A percentile compares a stretch with the other conserved stretches of the same genome.
These are phyloP conservation scores for Pistacia integerrima DNA, from an alignment of 345 rosid species.

Conservation along the genomic window DNA sequence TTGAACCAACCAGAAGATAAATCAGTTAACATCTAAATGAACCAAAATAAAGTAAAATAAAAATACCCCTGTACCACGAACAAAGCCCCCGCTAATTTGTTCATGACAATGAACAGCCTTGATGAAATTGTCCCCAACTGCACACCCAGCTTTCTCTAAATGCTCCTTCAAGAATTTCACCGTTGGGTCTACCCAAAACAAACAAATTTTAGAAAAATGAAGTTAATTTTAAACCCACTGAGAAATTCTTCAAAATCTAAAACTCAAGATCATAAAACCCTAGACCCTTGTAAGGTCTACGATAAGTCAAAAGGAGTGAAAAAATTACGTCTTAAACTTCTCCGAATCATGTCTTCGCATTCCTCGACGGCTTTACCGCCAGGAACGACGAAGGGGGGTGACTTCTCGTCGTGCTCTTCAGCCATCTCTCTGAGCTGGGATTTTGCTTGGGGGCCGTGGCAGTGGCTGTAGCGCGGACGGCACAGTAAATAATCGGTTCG, in stretches of 20 bases:
- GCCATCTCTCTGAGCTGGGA: slow-evolving; percentile 29
- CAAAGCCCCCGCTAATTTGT: slow-evolving; percentile 62
- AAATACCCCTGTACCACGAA: slow-evolving; percentile 67
- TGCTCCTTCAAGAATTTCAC: slow-evolving; percentile 86
- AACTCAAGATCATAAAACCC: slow-evolving; percentile 27
- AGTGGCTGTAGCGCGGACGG: too few relatives aligned
- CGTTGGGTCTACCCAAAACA: slow-evolving; percentile 54
- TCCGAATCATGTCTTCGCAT: slow-evolving; percentile 49
- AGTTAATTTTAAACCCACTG: background rate
- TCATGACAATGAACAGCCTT: slow-evolving; percentile 64
- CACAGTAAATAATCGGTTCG: background rate
- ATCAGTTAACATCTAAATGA: background rate
- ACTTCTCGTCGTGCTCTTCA: slow-evolving; percentile 20
- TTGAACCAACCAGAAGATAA: background rate
- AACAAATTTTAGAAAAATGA: slow-evolving; percentile 13
- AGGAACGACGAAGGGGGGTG: background rate
- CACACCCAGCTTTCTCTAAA: slow-evolving; percentile 86
- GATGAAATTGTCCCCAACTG: slow-evolving; percentile 68
- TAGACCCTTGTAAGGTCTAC: slow-evolving; percentile 8
- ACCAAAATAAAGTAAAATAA: background rate
- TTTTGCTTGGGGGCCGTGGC: background rate
- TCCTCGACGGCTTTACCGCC: slow-evolving; percentile 35
- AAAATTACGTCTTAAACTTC: slow-evolving; percentile 56
- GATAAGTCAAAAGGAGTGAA: background rate
- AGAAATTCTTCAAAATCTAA: background rate